These are phyloP conservation scores for Retiboletus fuscus DNA, from an alignment of 1,284 basidiomycete species.

Conservation along the genomic window DNA sequence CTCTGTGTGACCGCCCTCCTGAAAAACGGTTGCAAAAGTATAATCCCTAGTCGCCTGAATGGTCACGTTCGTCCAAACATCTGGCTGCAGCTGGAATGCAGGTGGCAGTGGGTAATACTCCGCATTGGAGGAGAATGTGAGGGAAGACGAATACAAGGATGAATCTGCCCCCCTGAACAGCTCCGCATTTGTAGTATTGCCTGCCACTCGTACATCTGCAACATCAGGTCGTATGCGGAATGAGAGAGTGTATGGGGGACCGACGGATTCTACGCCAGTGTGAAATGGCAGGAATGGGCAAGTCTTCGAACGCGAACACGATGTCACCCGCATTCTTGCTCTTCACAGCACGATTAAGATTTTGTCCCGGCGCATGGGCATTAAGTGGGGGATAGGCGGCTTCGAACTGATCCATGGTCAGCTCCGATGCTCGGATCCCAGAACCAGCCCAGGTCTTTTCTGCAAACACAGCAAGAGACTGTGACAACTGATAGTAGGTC, in stretches of 20 bases:
- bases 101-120: conserved; percentile 52
- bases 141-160: conserved; percentile 51
- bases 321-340: conserved; percentile 34
- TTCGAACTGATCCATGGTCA: conserved; percentile 50
- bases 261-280: conserved; percentile 54
- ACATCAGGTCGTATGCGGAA: conserved; percentile 48
- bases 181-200: conserved; percentile 18
- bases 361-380: conserved; percentile 51
- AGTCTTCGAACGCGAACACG: conserved; percentile 42
- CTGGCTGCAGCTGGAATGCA: conserved; percentile 46
- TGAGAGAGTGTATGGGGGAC: conserved; percentile 58
- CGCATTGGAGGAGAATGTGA: conserved; percentile 55
- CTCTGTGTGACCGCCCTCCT: conserved; percentile 32
- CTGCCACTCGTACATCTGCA: conserved; percentile 26
- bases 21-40: conserved; percentile 50
- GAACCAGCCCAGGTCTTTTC: conserved; percentile 55
- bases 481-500: conserved; percentile 52
- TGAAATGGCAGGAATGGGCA: conserved; percentile 37
- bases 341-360: conserved; percentile 50
- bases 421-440: conserved; percentile 43
- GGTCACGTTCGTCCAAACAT: conserved; percentile 49
- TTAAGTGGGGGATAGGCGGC: conserved; percentile 47
- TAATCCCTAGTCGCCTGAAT: conserved; percentile 54
- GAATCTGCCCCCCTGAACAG: conserved; percentile 56
- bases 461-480: conserved; percentile 50